Base-by-base conservation (phyloP, 352 stramenopile species). In the Phytophthora sojae region DNA sequence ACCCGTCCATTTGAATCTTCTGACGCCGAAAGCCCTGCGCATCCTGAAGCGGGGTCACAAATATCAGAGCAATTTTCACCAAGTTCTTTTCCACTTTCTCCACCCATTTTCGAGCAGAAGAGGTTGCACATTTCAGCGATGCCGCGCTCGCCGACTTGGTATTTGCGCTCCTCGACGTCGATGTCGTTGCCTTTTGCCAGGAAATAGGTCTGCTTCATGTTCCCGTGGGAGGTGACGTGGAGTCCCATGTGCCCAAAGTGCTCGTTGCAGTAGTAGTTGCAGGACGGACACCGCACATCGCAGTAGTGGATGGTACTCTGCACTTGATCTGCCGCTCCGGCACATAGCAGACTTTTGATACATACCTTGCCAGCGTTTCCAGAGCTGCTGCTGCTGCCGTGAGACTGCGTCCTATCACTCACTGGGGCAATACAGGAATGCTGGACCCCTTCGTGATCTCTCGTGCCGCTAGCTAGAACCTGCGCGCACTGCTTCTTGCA, bases 171-270 rank as follows among this genome's bases (percentile, higher is more conserved):
- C 17, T 71, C 59, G 75, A 85, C 30, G 39, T 92, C 84, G 4
- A 94, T 82, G 3, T 88, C 70, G 0, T 73, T 61, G 2, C 65
- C 63, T 50, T 92, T 85, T 0, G 81, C 80, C 8, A 90, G 23
- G 39, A 92, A 92, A 45, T 84, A 88, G 6, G 78, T 93, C 55
- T 89, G 80, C 25, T 67, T 68, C 85, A 92, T 94, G 69, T 94
- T 94, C 6, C 83, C 84, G 21, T 92, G 86, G 0, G 75, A 82
- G 1, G 84, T 91, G 4, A 63, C 73, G 60, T 94, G 84, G 1
- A 85, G 19, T 0, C 71, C 81, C 5, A 71, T 57, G 64, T 94
- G 83, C 0, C 81, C 86, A 51, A 72, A 56, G 69, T 74, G 19
- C 76, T 87, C 88, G 12, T 83, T 73, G 70, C 86, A 92, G 52